Evolutionary conservation across 129 eudicot genomes (phyloP), one percentile per base, ranked within the genome.

Genomic region (Gnaphalium uliginosum): DNA sequence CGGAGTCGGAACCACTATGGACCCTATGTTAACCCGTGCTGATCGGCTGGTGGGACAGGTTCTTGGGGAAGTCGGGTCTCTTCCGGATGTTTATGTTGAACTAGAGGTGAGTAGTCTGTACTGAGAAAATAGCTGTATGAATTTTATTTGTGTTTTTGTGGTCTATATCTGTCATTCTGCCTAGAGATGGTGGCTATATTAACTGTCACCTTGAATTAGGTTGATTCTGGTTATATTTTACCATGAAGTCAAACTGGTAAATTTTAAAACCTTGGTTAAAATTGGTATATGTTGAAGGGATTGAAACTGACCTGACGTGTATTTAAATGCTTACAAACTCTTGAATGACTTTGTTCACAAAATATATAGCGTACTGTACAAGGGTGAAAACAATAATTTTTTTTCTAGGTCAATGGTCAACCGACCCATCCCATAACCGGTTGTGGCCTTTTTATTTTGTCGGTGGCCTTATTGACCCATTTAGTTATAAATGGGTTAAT

Each of bases 1-100:
- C 69, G 98, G 98, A 23, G 98, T 94, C 62, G 98, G 98, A 35
- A 94, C 98, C 41, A 94, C 98, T 24, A 94, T 94, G 98, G 98
- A 94, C 75, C 97, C 98, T 54, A 94, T 91, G 60, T 83, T 94
- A 68, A 94, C 98, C 5, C 98, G 98, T 85, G 98, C 98, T 85
- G 98, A 94, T 80, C 84, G 98, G 61, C 72, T 94, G 75, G 98
- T 94, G 15, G 98, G 98, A 10, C 98, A 94, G 86, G 98, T 94
- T 76, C 97, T 94, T 53, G 98, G 98, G 29, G 98, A 94, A 78
- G 98, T 94, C 21, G 98, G 98, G 25, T 90, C 98, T 43, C 96
- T 94, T 66, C 98, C 98, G 8, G 97, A 94, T 76, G 96, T 94
- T 41, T 94, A 79, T 77, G 98, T 90, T 27, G 98, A 90, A 76